Percentiles rank a stretch among this genome's conserved stretches.
These are phyloP conservation scores for Colletotrichum costaricense DNA, from an alignment of 2,329 filamentous ascomycete species.

Conservation along the genomic window DNA sequence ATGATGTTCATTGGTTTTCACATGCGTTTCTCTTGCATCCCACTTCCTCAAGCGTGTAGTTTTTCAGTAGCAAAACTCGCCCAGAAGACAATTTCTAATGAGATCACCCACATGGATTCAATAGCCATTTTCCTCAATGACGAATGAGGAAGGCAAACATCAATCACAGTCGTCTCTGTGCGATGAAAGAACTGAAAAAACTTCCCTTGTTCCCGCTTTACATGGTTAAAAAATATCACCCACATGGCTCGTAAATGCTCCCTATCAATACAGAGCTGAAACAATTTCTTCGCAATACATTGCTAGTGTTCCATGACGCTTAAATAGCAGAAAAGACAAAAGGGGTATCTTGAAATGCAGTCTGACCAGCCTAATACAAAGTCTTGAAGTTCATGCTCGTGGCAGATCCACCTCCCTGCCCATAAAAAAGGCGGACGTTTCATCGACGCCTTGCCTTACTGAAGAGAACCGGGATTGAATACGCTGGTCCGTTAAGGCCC, in stretches of 20 bases:
- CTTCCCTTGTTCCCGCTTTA: not conserved
- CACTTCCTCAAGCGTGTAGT: too few species aligned
- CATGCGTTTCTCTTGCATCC: too few species aligned
- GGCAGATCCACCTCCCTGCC: not conserved
- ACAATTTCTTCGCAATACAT: not conserved
- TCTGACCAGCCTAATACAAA: not conserved
- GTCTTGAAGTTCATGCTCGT: not conserved
- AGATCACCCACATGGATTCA: too few species aligned
- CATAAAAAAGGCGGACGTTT: not conserved
- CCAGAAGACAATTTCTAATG: too few species aligned
- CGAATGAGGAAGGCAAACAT: too few species aligned
- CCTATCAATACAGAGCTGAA: not conserved
- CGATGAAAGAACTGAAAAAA: too few species aligned
- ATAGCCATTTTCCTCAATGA: too few species aligned
- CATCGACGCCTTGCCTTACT: not conserved
- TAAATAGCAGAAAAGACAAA: not conserved
- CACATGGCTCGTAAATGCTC: not conserved
- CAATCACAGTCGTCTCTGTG: too few species aligned
- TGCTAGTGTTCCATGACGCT: not conserved
- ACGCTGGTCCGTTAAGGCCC: not conserved
- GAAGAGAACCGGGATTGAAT: not conserved
- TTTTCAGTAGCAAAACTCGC: too few species aligned
- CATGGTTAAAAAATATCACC: not conserved
- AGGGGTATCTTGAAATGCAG: slow-evolving; percentile 16
- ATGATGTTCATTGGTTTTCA: too few species aligned